phyloP scores from a whole-genome alignment of 2,329 filamentous ascomycete species.

The Torrubiella hemipterigena region DNA sequence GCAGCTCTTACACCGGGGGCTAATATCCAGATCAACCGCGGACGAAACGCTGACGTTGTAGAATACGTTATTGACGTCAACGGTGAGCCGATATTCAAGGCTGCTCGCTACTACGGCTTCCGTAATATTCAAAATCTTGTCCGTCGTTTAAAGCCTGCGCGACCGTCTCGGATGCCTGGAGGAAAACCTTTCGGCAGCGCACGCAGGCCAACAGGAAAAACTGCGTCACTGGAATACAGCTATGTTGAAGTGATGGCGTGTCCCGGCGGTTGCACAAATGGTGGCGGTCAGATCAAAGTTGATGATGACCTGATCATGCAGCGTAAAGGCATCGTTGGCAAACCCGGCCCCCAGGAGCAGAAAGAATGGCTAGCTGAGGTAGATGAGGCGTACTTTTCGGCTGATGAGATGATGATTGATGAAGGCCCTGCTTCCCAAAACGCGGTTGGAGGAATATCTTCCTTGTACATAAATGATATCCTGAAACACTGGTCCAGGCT shows the following conservation, averaged over 20 bases:
- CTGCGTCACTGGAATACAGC: slow-evolving; percentile 53
- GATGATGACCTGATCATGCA: slow-evolving; percentile 58
- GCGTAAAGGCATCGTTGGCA: slow-evolving; percentile 33
- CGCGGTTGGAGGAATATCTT: slow-evolving; percentile 53
- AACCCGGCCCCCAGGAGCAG: slow-evolving; percentile 65
- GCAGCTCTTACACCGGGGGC: slow-evolving; percentile 61
- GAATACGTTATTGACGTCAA: slow-evolving; percentile 61
- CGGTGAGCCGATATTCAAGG: slow-evolving; percentile 55
- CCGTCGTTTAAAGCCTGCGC: slow-evolving; percentile 74
- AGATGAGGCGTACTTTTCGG: slow-evolving; percentile 85
- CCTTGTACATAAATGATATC: slow-evolving; percentile 51
- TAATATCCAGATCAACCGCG: slow-evolving; percentile 56
- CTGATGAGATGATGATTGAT: slow-evolving; percentile 34
- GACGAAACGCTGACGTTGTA: slow-evolving; percentile 81
- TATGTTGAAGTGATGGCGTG: slow-evolving; percentile 99
- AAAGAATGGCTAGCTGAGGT: slow-evolving; percentile 74
- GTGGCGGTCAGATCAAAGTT: slow-evolving; percentile 87
- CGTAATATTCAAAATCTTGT: slow-evolving; percentile 97
- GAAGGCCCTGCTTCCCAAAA: slow-evolving; percentile 19
- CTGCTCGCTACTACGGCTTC: slow-evolving; percentile 92
- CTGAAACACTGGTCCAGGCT: slow-evolving; percentile 65
- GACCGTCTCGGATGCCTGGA: slow-evolving; percentile 67
- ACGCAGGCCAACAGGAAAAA: slow-evolving; percentile 38
- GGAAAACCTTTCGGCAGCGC: slow-evolving; percentile 48
- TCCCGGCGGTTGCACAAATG: slow-evolving; percentile 96